phyloP scores from a whole-genome alignment of 2,329 filamentous ascomycete genomes.

The Endocalyx cinctus region DNA sequence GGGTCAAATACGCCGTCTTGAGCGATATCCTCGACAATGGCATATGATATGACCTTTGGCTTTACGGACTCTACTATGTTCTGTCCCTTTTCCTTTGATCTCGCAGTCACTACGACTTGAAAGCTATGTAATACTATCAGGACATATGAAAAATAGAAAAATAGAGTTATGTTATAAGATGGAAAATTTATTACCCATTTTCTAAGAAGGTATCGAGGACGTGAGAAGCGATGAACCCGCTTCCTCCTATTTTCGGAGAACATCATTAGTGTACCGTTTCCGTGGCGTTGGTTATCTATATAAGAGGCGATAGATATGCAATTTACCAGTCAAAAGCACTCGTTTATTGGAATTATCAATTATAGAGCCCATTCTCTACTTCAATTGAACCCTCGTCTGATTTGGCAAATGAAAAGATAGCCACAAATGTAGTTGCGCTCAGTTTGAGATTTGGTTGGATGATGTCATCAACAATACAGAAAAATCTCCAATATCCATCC shows the following conservation, averaged over 20 bases:
- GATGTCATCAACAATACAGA: too few species aligned
- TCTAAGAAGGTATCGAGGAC: constrained; percentile 43
- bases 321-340: constrained; percentile 26
- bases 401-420: too few species aligned
- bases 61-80: constrained; percentile 37
- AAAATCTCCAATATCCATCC: too few species aligned
- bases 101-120: constrained; percentile 41
- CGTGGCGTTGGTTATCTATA: not conserved
- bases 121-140: constrained; percentile 30
- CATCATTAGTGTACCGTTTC: not conserved
- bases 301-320: not conserved
- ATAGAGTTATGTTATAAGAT: constrained; percentile 11
- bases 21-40: constrained; percentile 69
- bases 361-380: too few species aligned
- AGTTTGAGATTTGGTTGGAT: too few species aligned
- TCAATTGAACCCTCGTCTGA: too few species aligned
- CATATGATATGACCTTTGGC: constrained; percentile 32
- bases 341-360: constrained; percentile 9
- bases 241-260: constrained; percentile 34
- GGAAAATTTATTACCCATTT: constrained; percentile 27
- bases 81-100: constrained; percentile 43
- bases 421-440: too few species aligned
- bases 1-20: constrained; percentile 64
- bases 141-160: constrained; percentile 34
- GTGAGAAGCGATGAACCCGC: constrained; percentile 51